Percentiles rank a stretch among this genome's conserved stretches.
phyloP scores from a whole-genome alignment of 495 filamentous ascomycete species.

The Aspergillus leporis region DNA sequence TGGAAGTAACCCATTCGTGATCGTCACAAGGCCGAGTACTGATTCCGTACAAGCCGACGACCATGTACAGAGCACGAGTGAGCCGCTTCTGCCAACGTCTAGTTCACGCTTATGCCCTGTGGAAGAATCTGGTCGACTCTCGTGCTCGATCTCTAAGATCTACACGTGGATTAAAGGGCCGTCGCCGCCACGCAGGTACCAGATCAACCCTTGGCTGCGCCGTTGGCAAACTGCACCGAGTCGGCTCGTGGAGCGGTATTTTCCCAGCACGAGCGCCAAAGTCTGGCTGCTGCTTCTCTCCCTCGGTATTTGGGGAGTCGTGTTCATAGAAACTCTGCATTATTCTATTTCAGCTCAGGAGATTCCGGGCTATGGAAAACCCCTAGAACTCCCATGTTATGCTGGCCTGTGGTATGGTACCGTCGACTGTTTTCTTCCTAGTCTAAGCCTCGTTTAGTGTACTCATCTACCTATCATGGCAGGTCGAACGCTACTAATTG shows the following conservation, averaged over 20 bases:
- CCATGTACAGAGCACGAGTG: slow-evolving; percentile 17
- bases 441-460: neutral
- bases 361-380: slow-evolving; percentile 61
- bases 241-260: slow-evolving; percentile 54
- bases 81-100: slow-evolving; percentile 28
- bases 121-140: slow-evolving; percentile 23
- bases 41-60: slow-evolving; percentile 19
- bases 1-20: slow-evolving; percentile 17
- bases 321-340: slow-evolving; percentile 64
- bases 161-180: slow-evolving; percentile 52
- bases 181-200: slow-evolving; percentile 54
- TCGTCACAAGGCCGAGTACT: slow-evolving; percentile 16
- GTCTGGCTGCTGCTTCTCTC: slow-evolving; percentile 44
- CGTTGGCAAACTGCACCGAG: slow-evolving; percentile 62
- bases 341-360: slow-evolving; percentile 55
- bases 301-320: slow-evolving; percentile 62
- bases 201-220: slow-evolving; percentile 64
- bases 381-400: slow-evolving; percentile 53
- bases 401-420: slow-evolving; percentile 51
- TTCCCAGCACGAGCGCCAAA: slow-evolving; percentile 56
- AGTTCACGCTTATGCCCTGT: neutral
- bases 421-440: slow-evolving; percentile 3
- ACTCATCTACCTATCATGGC: neutral
- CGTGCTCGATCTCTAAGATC: slow-evolving; percentile 29
- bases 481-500: slow-evolving; percentile 58